A percentile compares a stretch with the other conserved stretches of the same genome.
These are phyloP conservation scores for Laburnicola sp. DNA, from an alignment of 2,329 filamentous ascomycete species.

Conservation along the genomic window DNA sequence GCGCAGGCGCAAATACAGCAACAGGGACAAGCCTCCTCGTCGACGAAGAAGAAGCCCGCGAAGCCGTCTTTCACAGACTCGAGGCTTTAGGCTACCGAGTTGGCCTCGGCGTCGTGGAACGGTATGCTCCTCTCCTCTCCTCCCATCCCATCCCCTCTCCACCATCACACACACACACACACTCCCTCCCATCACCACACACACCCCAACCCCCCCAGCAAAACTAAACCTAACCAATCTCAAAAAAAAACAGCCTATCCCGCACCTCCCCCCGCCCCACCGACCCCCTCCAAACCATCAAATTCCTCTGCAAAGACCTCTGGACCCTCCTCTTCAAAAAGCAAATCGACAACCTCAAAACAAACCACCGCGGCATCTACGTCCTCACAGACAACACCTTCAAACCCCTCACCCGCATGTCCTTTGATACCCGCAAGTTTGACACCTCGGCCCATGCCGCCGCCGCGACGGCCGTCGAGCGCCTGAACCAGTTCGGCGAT, in stretches of 20 bases:
- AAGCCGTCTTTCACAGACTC: conserved; percentile 81
- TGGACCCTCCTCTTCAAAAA: conserved; percentile 95
- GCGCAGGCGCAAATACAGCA: conserved; percentile 21
- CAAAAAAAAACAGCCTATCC: conserved; percentile 64
- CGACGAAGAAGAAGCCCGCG: conserved; percentile 79
- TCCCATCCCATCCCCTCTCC: neutral
- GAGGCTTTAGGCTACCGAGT: conserved; percentile 89
- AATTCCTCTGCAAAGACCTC: conserved; percentile 97
- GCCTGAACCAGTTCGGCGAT: conserved; percentile 1
- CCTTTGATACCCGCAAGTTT: conserved; percentile 62
- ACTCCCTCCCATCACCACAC: neutral
- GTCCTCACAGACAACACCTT: conserved; percentile 93
- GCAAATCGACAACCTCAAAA: conserved; percentile 98
- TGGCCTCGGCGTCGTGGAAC: conserved; percentile 86
- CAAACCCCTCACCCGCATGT: conserved; percentile 86
- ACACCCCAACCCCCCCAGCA: neutral
- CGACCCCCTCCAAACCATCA: conserved; percentile 93
- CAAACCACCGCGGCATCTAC: conserved; percentile 94
- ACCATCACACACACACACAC: neutral
- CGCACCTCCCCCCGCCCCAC: conserved; percentile 83
- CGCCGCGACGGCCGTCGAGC: conserved; percentile 37
- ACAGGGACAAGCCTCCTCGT: conserved; percentile 40
- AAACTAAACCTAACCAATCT: neutral
- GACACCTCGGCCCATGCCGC: conserved; percentile 31
- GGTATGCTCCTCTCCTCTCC: conserved; percentile 57